Evolutionary conservation across 1,284 basidiomycete species (phyloP).

Genomic region (Psilocybe mexicana): DNA sequence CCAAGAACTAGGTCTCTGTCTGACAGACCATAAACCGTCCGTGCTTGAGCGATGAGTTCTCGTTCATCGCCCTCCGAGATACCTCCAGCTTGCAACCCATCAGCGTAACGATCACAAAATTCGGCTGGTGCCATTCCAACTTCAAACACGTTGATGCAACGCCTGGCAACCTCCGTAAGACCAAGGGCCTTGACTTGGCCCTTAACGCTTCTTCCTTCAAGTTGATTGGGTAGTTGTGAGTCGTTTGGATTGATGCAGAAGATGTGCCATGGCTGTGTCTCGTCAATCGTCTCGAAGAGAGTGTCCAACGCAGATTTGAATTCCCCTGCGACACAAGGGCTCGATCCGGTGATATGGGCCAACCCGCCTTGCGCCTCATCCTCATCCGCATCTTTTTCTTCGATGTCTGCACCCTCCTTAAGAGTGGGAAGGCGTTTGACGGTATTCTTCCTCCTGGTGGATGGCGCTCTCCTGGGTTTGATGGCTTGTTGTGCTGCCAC

Average conservation of each 20-base stretch:
- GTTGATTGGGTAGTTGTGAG: conserved; percentile 89
- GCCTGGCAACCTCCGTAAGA: conserved; percentile 76
- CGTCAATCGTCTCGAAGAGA: conserved; percentile 86
- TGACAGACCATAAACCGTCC: conserved; percentile 63
- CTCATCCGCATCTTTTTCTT: conserved; percentile 27
- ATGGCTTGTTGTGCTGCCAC: conserved; percentile 92
- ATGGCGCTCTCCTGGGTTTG: conserved; percentile 91
- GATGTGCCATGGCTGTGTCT: conserved; percentile 91
- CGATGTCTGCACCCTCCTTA: conserved; percentile 40
- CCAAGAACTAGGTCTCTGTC: conserved; percentile 83
- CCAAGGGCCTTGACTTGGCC: conserved; percentile 87
- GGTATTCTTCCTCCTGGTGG: conserved; percentile 78
- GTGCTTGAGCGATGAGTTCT: conserved; percentile 59
- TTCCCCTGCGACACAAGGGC: conserved; percentile 84
- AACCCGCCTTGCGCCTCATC: conserved; percentile 18
- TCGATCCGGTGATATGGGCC: conserved; percentile 31
- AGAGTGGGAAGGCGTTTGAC: conserved; percentile 63
- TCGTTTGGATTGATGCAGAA: conserved; percentile 96
- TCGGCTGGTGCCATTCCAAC: conserved; percentile 88
- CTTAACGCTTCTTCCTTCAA: conserved; percentile 91
- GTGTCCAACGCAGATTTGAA: conserved; percentile 84
- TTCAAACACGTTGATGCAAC: conserved; percentile 71
- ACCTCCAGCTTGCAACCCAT: conserved; percentile 51
- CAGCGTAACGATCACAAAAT: conserved; percentile 83
- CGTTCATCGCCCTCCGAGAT: conserved; percentile 51